phyloP scores from a whole-genome alignment of 1,284 basidiomycete species.

The Pulchroboletus neoregius region DNA sequence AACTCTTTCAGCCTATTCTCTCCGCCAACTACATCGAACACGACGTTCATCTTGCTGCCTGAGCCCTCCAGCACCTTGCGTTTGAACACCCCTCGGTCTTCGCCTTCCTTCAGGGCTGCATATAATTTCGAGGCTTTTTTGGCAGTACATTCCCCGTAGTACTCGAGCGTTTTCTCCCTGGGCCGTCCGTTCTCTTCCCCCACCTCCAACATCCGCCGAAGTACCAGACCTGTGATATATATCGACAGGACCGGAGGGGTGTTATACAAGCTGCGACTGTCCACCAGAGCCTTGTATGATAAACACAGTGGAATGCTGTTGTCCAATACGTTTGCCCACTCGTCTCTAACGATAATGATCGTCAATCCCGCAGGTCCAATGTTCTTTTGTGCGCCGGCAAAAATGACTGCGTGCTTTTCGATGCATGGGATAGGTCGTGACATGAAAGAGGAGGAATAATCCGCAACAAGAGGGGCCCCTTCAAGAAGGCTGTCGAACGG shows the following conservation, averaged over 20 bases:
- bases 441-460: conserved; percentile 98
- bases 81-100: conserved; percentile 62
- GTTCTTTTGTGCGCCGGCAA: conserved; percentile 99
- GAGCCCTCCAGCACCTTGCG: conserved; percentile 68
- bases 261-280: conserved; percentile 83
- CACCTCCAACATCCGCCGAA: conserved; percentile 60
- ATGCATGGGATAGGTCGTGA: conserved; percentile 89
- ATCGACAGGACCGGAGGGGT: conserved; percentile 93
- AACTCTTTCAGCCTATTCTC: conserved; percentile 70
- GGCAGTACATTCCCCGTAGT: conserved; percentile 65
- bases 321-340: conserved; percentile 66
- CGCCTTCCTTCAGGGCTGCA: conserved; percentile 64
- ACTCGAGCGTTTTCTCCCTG: conserved; percentile 63
- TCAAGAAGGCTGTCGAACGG: conserved; percentile 77
- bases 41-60: conserved; percentile 91
- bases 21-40: conserved; percentile 73
- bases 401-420: conserved; percentile 88
- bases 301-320: conserved; percentile 80
- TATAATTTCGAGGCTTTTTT: conserved; percentile 78
- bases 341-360: conserved; percentile 88
- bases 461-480: conserved; percentile 78
- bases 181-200: conserved; percentile 18
- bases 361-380: conserved; percentile 93
- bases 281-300: conserved; percentile 83
- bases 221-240: conserved; percentile 88